phyloP scores from a whole-genome alignment of 768 basidiomycete genomes.

The Candolleomyces aberdarensis region DNA sequence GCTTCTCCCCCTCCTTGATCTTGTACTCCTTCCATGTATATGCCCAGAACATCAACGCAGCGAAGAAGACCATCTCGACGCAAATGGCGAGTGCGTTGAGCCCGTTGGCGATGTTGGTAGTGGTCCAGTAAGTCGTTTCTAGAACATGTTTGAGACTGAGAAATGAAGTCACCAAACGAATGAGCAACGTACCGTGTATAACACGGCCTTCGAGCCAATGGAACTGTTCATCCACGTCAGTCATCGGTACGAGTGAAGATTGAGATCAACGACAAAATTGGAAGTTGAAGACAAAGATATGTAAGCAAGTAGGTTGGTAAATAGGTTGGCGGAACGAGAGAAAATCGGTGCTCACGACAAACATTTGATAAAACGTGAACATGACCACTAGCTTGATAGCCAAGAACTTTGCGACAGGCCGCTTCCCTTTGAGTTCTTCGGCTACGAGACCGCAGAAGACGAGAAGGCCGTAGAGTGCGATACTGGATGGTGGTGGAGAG shows the following conservation, averaged over 20 bases:
- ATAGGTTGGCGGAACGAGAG: not conserved
- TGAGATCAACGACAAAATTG: too few relatives aligned
- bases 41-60: not conserved
- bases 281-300: too few relatives aligned
- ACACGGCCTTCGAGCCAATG: slow-evolving; percentile 60
- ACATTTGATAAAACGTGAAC: slow-evolving; percentile 86
- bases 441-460: slow-evolving; percentile 81
- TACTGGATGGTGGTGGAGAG: slow-evolving; percentile 31
- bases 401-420: slow-evolving; percentile 83
- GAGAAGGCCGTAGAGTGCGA: slow-evolving; percentile 84
- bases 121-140: slow-evolving; percentile 82
- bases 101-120: slow-evolving; percentile 81
- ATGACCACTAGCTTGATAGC: slow-evolving; percentile 85
- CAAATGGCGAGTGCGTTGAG: slow-evolving; percentile 79
- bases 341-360: slow-evolving; percentile 47
- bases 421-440: slow-evolving; percentile 71
- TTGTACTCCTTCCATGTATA: not conserved
- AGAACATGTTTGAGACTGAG: not conserved
- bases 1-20: slow-evolving; percentile 25
- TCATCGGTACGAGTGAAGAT: too few relatives aligned
- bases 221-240: slow-evolving; percentile 43
- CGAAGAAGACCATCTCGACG: slow-evolving; percentile 57
- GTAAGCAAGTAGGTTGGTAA: not conserved
- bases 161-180: not conserved
- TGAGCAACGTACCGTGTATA: slow-evolving; percentile 51